Percentiles rank a stretch among this genome's conserved stretches.
phyloP scores from a whole-genome alignment of 306 rosid species.

The Lathyrus sativus region DNA sequence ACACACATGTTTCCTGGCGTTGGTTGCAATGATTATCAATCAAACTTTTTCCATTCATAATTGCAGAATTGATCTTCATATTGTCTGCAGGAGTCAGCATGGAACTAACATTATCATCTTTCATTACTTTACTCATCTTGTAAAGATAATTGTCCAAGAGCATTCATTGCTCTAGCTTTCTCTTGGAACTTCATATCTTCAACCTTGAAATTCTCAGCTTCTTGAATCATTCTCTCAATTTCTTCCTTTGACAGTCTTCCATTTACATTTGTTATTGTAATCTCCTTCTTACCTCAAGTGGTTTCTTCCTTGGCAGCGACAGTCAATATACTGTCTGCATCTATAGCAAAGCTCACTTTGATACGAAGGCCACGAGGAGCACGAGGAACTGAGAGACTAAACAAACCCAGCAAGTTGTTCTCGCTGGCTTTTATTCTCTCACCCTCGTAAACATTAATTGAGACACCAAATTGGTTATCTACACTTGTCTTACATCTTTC shows the following conservation, averaged over 20 bases:
- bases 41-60: not conserved
- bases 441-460: not conserved
- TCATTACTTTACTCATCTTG: not conserved
- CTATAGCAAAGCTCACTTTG: slow-evolving; percentile 12
- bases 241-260: not conserved
- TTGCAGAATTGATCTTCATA: not conserved
- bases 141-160: not conserved
- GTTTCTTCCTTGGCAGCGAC: slow-evolving; percentile 3
- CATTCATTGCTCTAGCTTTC: slow-evolving; percentile 5
- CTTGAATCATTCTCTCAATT: not conserved
- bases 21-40: not conserved
- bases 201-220: not conserved
- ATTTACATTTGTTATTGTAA: not conserved
- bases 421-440: slow-evolving; percentile 4
- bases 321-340: not conserved
- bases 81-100: not conserved
- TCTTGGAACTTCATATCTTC: not conserved
- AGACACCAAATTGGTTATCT: not conserved
- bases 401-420: slow-evolving; percentile 8
- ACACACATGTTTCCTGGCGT: not conserved
- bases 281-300: not conserved
- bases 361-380: not conserved
- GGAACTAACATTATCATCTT: not conserved
- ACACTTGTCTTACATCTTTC: not conserved
- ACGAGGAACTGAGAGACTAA: not conserved